Base-by-base conservation (phyloP, 768 basidiomycete genomes). In the Suillus spraguei region DNA sequence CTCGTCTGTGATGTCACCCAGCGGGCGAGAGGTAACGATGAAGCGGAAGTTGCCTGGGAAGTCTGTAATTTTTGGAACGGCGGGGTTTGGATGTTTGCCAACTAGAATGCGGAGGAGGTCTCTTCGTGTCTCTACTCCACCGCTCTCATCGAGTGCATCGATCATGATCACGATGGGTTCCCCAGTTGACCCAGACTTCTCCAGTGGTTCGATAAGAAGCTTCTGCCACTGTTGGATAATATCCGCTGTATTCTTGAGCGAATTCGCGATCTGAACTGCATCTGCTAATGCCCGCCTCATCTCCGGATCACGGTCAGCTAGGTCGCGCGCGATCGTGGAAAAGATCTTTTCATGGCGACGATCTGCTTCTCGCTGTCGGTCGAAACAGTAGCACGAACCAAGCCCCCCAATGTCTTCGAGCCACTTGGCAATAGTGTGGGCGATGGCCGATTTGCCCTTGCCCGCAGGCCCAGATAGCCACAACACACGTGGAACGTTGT, bases 391-490 rank as follows among this genome's bases (percentile, higher is more conserved):
- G 17, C 61, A 62, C 0, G 70, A 70, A 9, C 59, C 66, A 13
- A 71, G 63, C 0, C 68, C 42, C 2, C 64, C 63, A 22, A 50
- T 46, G 28, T 70, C 22, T 10, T 47, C 59, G 32, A 67, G 59
- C 44, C 50, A 60, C 2, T 63, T 60, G 3, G 65, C 66, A 4
- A 62, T 62, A 2, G 61, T 62, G 39, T 62, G 61, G 9, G 39
- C 61, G 10, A 62, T 62, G 4, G 66, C 64, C 7, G 73, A 68
- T 60, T 74, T 74, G 1, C 73, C 73, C 16, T 49, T 62, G 20
- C 72, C 73, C 1, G 74, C 72, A 60, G 53, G 61, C 14, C 74
- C 74, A 41, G 60, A 64, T 17, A 74, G 54, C 69, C 69, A 74
- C 49, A 61, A 68, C 60, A 71, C 59, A 3, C 61, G 60, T 20